Base-by-base conservation (phyloP, 345 rosid species). In the Eucalyptus tenuipes region DNA sequence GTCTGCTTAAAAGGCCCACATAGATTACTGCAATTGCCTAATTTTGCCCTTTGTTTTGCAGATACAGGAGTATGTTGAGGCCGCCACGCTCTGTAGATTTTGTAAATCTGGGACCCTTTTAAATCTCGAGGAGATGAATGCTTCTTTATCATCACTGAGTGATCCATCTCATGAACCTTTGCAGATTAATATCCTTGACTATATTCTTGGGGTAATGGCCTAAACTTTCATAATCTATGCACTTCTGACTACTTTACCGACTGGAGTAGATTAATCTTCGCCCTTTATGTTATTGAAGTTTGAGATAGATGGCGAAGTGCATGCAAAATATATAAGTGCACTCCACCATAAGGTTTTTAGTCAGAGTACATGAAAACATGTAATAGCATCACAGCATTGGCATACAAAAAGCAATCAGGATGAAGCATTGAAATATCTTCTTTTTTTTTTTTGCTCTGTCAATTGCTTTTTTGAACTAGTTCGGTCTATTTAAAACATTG, bases 1-100 rank as follows among this genome's bases (percentile, higher is more conserved):
- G 68, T 79, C 11, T 81, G 33, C 59, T 24, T 47, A 61, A 25
- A 85, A 86, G 75, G 50, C 81, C 50, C 17, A 64, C 37, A 49
- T 45, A 44, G 66, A 59, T 87, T 86, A 17, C 87, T 68, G 13
- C 53, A 68, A 85, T 88, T 52, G 64, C 84, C 17, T 47, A 37
- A 86, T 15, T 49, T 44, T 87, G 25, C 18, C 87, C 87, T 88
- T 57, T 59, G 47, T 49, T 87, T 93, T 92, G 90, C 92, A 98
- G 99, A 95, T 98, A 85, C 99, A 98, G 90, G 99, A 98, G 86
- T 98, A 95, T 66, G 94, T 98, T 90, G 99, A 98, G 91, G 99
- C 99, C 86, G 99, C 98, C 87, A 93, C 99, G 7, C 95, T 98
- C 91, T 98, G 93, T 87, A 93, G 93, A 88, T 98, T 98, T 90